These are phyloP conservation scores for Extremus antarcticus DNA, from an alignment of 495 filamentous ascomycete species.

Conservation along the genomic window DNA sequence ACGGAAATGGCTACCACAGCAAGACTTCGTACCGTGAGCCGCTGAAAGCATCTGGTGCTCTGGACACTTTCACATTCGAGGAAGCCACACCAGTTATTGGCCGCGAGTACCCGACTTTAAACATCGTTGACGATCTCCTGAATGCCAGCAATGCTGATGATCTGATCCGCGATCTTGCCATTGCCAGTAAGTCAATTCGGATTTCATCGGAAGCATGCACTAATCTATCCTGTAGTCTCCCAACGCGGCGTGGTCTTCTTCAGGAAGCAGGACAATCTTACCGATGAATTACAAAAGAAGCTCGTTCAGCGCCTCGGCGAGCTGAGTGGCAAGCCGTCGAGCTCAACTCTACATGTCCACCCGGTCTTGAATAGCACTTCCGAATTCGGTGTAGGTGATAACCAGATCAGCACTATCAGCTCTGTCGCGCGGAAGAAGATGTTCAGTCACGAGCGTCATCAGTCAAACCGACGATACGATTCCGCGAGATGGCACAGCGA, in stretches of 20 bases:
- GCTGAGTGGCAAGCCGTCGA: constrained; percentile 40
- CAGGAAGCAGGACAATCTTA: constrained; percentile 54
- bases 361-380: constrained; percentile 54
- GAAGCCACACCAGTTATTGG: constrained; percentile 62
- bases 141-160: constrained; percentile 54
- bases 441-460: constrained; percentile 7
- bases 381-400: constrained; percentile 38
- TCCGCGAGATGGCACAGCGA: constrained; percentile 25
- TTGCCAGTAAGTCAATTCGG: constrained; percentile 41
- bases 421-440: constrained; percentile 29
- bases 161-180: constrained; percentile 55
- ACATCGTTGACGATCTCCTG: constrained; percentile 21
- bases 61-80: constrained; percentile 48
- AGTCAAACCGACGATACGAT: constrained; percentile 9
- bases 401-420: constrained; percentile 66
- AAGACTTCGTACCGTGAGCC: neutral
- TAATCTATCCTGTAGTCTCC: constrained; percentile 53
- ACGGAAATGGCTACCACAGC: neutral
- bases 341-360: constrained; percentile 54
- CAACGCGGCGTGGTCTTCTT: constrained; percentile 76
- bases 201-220: neutral
- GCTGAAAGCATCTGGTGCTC: constrained; percentile 30
- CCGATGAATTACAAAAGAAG: constrained; percentile 58
- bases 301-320: constrained; percentile 56
- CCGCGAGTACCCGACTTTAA: constrained; percentile 53